Percentiles rank a stretch among this genome's conserved stretches.
phyloP scores from a whole-genome alignment of 176 grass and related monocot species.

The Ensete ventricosum region DNA sequence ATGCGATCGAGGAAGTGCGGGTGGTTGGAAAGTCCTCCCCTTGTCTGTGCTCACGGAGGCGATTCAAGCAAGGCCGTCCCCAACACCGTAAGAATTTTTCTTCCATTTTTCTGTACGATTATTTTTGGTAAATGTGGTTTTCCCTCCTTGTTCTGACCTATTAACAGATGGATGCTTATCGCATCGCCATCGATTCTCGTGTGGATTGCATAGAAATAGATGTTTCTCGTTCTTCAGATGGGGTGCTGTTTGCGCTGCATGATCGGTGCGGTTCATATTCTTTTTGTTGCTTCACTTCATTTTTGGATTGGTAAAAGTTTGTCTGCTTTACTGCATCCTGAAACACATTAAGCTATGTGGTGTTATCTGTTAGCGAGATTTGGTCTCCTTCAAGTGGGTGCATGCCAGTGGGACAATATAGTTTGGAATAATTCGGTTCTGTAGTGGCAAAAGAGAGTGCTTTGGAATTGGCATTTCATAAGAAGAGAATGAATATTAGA shows the following conservation, averaged over 20 bases:
- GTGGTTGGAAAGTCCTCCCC: slow-evolving; percentile 56
- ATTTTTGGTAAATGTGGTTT: background rate
- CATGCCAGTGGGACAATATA: too few species aligned
- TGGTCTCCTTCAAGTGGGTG: too few species aligned
- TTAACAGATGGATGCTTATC: slow-evolving; percentile 65
- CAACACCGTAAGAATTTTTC: slow-evolving; percentile 32
- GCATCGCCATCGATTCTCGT: slow-evolving; percentile 42
- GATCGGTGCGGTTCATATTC: slow-evolving; percentile 42
- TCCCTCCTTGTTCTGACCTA: background rate
- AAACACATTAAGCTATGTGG: too few species aligned
- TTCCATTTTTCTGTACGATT: slow-evolving; percentile 1
- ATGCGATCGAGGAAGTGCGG: slow-evolving; percentile 64
- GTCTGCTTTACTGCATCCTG: background rate
- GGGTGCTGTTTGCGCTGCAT: slow-evolving; percentile 59
- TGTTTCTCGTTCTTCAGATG: slow-evolving; percentile 67
- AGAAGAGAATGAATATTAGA: too few species aligned
- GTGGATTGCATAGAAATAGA: slow-evolving; percentile 93
- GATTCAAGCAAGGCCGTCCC: slow-evolving; percentile 62
- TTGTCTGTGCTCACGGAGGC: slow-evolving; percentile 79
- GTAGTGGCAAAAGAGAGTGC: too few species aligned
- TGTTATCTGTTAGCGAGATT: too few species aligned
- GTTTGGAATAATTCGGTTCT: too few species aligned
- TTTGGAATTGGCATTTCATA: too few species aligned
- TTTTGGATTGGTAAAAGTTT: background rate
- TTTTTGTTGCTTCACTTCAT: background rate